phyloP scores from a whole-genome alignment of 2,329 filamentous ascomycete genomes.

The Penicillium corylophilum region DNA sequence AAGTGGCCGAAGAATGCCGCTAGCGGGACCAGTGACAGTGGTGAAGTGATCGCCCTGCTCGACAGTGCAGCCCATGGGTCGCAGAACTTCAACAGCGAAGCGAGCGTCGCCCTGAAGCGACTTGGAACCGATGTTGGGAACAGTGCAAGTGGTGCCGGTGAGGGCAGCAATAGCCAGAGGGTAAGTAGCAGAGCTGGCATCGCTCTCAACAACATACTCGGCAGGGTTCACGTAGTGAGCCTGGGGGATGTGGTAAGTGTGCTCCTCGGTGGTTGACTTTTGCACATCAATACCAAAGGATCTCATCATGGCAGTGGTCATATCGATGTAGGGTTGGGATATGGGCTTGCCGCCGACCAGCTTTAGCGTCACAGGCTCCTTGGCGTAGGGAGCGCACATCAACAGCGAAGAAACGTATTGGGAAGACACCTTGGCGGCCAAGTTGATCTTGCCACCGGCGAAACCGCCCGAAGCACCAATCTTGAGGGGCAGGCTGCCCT shows the following conservation, averaged over 20 bases:
- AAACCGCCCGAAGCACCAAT: conserved; percentile 82
- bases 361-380: conserved; percentile 83
- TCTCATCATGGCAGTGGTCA: conserved; percentile 98
- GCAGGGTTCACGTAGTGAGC: conserved; percentile 78
- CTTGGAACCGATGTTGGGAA: conserved; percentile 90
- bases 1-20: conserved; percentile 71
- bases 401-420: conserved; percentile 97
- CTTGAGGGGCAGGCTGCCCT: conserved; percentile 78
- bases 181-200: conserved; percentile 96
- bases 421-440: conserved; percentile 95
- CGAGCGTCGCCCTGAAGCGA: conserved; percentile 93
- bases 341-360: conserved; percentile 97
- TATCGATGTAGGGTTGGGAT: conserved; percentile 95
- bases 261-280: conserved; percentile 72
- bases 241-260: conserved; percentile 92
- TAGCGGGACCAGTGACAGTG: conserved; percentile 83
- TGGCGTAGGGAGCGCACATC: conserved; percentile 96
- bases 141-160: conserved; percentile 89
- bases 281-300: conserved; percentile 82
- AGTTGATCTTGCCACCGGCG: conserved; percentile 80
- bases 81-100: conserved; percentile 85
- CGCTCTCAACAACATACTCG: conserved; percentile 91
- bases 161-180: conserved; percentile 92
- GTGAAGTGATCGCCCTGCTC: conserved; percentile 82
- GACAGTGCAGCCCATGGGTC: conserved; percentile 91